phyloP scores from a whole-genome alignment of 225 moss, liverwort and hornwort species.

The Pseudoscleropodium purum region DNA sequence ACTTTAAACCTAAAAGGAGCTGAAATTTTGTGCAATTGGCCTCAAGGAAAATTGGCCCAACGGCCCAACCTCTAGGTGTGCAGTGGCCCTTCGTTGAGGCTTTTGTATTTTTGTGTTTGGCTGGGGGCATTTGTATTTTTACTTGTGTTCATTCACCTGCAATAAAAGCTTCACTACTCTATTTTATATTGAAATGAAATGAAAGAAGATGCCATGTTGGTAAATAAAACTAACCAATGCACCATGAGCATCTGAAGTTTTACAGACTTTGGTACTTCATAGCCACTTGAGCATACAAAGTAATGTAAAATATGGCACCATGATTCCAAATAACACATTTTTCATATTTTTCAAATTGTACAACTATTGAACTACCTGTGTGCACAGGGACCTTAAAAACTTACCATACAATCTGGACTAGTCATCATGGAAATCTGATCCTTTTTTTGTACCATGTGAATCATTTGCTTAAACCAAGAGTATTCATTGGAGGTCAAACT shows the following conservation, averaged over 20 bases:
- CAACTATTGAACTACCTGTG: neutral
- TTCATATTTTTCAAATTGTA: neutral
- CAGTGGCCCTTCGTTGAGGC: too few relatives aligned
- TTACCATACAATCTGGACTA: neutral
- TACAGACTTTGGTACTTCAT: neutral
- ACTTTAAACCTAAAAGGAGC: too few relatives aligned
- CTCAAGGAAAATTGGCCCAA: too few relatives aligned
- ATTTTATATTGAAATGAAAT: neutral
- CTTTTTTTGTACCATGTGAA: too few relatives aligned
- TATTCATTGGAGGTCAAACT: too few relatives aligned
- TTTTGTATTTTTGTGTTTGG: neutral
- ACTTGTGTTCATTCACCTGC: neutral
- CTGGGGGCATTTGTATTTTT: neutral
- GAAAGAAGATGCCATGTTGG: neutral
- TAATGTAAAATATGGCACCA: neutral
- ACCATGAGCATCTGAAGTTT: neutral
- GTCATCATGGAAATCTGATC: too few relatives aligned
- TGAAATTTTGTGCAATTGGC: too few relatives aligned
- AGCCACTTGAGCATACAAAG: neutral
- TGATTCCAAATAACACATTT: neutral
- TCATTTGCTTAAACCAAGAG: too few relatives aligned
- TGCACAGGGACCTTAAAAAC: too few relatives aligned
- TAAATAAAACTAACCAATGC: neutral
- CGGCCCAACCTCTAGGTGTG: too few relatives aligned
- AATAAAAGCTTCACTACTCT: neutral